Evolutionary conservation across 495 filamentous ascomycete species (phyloP), one percentile per base, ranked within the genome.

Genomic region (Rostrohypoxylon terebratum): DNA sequence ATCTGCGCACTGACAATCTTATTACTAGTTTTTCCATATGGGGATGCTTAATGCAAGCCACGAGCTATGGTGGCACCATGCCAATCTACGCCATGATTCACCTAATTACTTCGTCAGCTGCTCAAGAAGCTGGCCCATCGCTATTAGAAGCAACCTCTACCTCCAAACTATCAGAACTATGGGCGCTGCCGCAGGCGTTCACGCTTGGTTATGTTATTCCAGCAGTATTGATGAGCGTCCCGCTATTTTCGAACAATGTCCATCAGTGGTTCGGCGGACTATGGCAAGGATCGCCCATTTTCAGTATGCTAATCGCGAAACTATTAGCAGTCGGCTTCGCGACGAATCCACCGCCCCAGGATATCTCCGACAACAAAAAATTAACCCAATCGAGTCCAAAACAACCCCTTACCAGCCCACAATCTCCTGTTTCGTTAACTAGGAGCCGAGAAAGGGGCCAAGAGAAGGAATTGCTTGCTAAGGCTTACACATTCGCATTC

Each of bases 191-290:
- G 3, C 54, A 55, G 14, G 68, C 68, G 4, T 60, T 66, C 18
- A 40, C 38, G 45, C 23, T 71, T 16, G 68, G 61, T 31, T 71
- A 71, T 44, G 57, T 71, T 5, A 20, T 71, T 34, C 68, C 68
- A 11, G 62, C 54, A n/a, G 31, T 71, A 10, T 50, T 71, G 47
- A 71, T 71, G 68, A 60, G 62, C 33, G 48, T 71, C 18, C 68
- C 68, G 38, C 14, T 66, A n/a, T 66, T 66, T 33, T 28, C 68
- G n/a, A 71, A 66, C 31, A 31, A 18, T 4, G 2, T 71, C 8
- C 68, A 71, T 28, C 68, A 71, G 50, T 71, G 68, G 68, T 66
- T 71, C 55, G 68, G 68, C 28, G 68, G 62, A 20, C 68, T 71
- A 4, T 71, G 68, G 68, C 68, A 71, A 44, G 68, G 68, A 45